phyloP scores from a whole-genome alignment of 2,329 filamentous ascomycete species.

The Talaromyces rugulosus region DNA sequence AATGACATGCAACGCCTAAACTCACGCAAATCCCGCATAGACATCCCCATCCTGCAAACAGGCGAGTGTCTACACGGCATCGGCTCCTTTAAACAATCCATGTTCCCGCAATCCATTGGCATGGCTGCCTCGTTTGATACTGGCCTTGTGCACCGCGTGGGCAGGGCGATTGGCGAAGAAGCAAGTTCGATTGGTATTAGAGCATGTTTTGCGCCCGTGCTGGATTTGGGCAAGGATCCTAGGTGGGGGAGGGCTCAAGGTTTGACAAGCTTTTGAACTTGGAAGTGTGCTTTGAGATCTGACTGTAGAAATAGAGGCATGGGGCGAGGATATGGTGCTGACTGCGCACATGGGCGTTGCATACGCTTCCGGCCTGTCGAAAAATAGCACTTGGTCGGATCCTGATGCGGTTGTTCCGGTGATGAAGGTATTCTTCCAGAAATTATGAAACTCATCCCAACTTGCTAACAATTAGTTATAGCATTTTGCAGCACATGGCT shows the following conservation, averaged over 20 bases:
- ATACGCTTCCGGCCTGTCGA: constrained; percentile 41
- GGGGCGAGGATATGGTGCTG: constrained; percentile 45
- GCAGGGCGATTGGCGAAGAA: constrained; percentile 40
- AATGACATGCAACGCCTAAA: constrained; percentile 39
- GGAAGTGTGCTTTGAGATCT: too few species aligned
- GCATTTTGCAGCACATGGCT: constrained; percentile 45
- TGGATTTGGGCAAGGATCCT: constrained; percentile 43
- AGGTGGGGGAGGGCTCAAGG: constrained; percentile 43
- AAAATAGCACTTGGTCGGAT: constrained; percentile 41
- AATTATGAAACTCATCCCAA: background rate
- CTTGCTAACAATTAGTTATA: constrained; percentile 4
- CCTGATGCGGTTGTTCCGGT: constrained; percentile 42
- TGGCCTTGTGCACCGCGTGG: constrained; percentile 39
- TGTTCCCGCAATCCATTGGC: constrained; percentile 42
- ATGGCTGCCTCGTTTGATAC: constrained; percentile 42
- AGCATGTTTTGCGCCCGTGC: constrained; percentile 42
- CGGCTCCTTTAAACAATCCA: constrained; percentile 43
- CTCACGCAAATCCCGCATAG: constrained; percentile 32
- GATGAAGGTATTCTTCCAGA: constrained; percentile 32
- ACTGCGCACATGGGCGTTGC: constrained; percentile 45
- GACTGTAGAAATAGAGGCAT: too few species aligned
- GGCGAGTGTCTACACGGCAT: constrained; percentile 45
- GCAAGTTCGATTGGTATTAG: constrained; percentile 44
- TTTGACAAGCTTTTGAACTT: constrained; percentile 11
- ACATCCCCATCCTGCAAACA: constrained; percentile 41